Evolutionary conservation across 306 rosid genomes (phyloP).

Genomic region (Trifolium pratense): DNA sequence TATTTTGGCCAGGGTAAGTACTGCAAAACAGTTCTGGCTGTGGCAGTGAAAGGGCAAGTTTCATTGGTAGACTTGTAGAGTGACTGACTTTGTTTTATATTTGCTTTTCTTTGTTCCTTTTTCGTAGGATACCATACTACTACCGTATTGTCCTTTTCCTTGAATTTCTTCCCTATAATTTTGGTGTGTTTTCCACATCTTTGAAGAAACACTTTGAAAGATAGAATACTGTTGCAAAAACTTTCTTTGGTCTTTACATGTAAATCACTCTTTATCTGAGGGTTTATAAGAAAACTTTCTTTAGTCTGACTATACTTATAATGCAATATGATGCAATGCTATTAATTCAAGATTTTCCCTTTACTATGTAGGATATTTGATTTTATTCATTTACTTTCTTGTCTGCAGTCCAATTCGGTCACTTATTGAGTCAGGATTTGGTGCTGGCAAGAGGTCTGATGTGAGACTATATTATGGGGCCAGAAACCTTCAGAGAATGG

Average conservation of each 20-base stretch:
- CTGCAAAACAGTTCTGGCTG: neutral
- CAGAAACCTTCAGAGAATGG: conserved; percentile 89
- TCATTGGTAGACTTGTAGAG: conserved; percentile 15
- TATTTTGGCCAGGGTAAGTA: neutral
- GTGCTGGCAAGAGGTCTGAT: conserved; percentile 69
- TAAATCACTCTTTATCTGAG: neutral
- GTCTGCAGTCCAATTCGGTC: conserved; percentile 85
- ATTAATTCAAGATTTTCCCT: conserved; percentile 17
- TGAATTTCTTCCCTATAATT: conserved; percentile 10
- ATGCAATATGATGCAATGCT: conserved; percentile 14
- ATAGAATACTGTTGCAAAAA: conserved; percentile 6
- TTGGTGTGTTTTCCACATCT: neutral
- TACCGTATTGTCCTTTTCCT: conserved; percentile 1
- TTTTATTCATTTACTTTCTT: conserved; percentile 28
- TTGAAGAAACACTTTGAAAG: neutral
- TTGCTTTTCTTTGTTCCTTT: conserved; percentile 12
- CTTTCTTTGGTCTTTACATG: conserved; percentile 8
- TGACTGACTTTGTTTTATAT: conserved; percentile 18
- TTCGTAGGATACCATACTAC: neutral
- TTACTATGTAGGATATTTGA: neutral
- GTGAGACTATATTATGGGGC: conserved; percentile 90
- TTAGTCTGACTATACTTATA: neutral
- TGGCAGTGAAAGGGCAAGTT: conserved; percentile 9
- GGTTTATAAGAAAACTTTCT: neutral
- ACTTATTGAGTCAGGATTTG: conserved; percentile 81